Evolutionary conservation across 306 rosid species (phyloP).

Genomic region (Alnus rubra): DNA sequence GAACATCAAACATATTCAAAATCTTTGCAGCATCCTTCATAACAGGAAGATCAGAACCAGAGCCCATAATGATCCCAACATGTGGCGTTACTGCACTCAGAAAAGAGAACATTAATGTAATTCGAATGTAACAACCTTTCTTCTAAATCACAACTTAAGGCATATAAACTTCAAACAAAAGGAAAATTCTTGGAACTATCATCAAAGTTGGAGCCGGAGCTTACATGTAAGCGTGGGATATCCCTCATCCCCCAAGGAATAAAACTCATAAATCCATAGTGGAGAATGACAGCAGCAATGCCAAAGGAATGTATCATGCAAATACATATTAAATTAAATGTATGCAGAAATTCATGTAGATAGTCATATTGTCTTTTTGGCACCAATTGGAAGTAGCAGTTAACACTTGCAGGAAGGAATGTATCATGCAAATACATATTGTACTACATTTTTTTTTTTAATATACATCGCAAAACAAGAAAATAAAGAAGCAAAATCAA

Average conservation of each 20-base stretch:
- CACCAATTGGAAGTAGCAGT: no score
- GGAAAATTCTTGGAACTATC: background rate
- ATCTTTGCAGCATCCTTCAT: conserved; percentile 89
- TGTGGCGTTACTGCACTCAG: conserved; percentile 51
- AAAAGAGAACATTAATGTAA: conserved; percentile 20
- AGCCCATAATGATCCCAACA: conserved; percentile 96
- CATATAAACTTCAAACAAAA: background rate
- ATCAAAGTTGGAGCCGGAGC: background rate
- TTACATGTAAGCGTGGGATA: background rate
- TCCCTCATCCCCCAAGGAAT: background rate
- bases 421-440: no score
- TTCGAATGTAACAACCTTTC: conserved; percentile 1
- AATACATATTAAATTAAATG: no score
- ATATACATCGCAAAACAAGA: no score
- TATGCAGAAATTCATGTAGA: no score
- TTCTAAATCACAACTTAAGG: background rate
- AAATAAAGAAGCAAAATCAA: no score
- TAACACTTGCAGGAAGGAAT: no score
- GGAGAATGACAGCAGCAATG: background rate
- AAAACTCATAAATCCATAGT: background rate
- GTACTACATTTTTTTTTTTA: no score
- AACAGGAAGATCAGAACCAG: conserved; percentile 92
- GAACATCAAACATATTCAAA: conserved; percentile 64
- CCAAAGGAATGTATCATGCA: no score
- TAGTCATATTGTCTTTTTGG: no score